Conservation (phyloP, 2,329 filamentous ascomycete genomes). For the Botrytis galanthina region DNA sequence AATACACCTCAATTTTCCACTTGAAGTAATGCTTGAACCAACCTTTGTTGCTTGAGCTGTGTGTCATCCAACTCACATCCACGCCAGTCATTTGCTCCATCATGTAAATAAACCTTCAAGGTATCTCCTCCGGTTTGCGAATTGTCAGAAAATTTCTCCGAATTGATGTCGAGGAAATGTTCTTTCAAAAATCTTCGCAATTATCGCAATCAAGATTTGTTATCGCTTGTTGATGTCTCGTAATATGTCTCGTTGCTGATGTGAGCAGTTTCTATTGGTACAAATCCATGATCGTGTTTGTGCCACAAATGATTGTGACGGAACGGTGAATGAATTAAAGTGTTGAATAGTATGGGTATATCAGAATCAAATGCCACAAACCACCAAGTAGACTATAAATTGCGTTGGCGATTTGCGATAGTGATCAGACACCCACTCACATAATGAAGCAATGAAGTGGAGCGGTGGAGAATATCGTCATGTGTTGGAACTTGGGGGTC, state of each 20-base stretch:
- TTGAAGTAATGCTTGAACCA: slow-evolving; percentile 25
- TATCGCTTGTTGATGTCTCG: slow-evolving; percentile 2
- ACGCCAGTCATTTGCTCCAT: slow-evolving; percentile 40
- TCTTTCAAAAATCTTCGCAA: not conserved
- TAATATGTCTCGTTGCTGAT: slow-evolving; percentile 18
- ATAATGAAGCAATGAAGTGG: slow-evolving; percentile 7
- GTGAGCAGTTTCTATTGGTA: slow-evolving; percentile 18
- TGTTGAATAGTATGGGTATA: not conserved
- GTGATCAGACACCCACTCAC: not conserved
- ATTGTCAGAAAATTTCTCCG: not conserved
- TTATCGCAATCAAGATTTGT: slow-evolving; percentile 11
- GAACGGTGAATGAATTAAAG: not conserved
- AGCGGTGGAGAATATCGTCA: slow-evolving; percentile 13
- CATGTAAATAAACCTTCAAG: slow-evolving; percentile 7
- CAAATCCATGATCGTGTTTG: slow-evolving; percentile 17
- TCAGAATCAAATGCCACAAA: slow-evolving; percentile 1
- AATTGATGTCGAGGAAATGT: not conserved
- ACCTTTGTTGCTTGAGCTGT: slow-evolving; percentile 36
- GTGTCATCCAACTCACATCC: slow-evolving; percentile 40
- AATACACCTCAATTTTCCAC: slow-evolving; percentile 31
- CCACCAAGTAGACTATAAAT: not conserved
- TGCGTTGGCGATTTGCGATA: not conserved
- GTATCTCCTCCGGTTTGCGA: not conserved
- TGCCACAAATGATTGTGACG: slow-evolving; percentile 20
- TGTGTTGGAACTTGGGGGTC: not conserved